Evolutionary conservation across 805 yeast species (phyloP).

Genomic region (Torulaspora quercuum): DNA sequence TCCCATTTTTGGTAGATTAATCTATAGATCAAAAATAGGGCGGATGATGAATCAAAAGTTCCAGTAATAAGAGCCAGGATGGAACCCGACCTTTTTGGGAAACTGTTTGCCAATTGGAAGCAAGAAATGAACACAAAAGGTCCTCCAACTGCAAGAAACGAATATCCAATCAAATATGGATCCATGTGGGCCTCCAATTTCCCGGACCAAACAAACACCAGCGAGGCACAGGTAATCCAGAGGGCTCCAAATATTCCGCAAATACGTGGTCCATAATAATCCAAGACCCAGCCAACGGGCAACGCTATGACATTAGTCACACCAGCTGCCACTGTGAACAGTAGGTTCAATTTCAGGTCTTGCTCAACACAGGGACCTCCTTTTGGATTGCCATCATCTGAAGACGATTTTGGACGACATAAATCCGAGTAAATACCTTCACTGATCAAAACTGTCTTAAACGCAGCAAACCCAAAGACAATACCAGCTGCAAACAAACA

Average conservation of each 20-base stretch:
- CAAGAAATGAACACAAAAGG: conserved; percentile 90
- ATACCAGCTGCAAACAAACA: conserved; percentile 91
- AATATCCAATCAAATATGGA: conserved; percentile 70
- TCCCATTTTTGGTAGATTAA: conserved; percentile 49
- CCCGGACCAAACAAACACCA: conserved; percentile 23
- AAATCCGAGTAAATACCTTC: conserved; percentile 71
- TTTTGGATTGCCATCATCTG: conserved; percentile 2
- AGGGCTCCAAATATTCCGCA: conserved; percentile 73
- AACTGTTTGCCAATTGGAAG: conserved; percentile 84
- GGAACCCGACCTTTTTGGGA: conserved; percentile 78
- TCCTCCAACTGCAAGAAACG: conserved; percentile 80
- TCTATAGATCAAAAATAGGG: conserved; percentile 73
- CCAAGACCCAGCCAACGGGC: conserved; percentile 77
- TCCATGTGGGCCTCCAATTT: conserved; percentile 41
- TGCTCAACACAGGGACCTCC: conserved; percentile 66
- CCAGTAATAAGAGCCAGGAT: conserved; percentile 82
- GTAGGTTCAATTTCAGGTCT: conserved; percentile 73
- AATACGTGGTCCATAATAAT: conserved; percentile 72
- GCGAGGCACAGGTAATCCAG: conserved; percentile 55
- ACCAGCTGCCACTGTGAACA: conserved; percentile 85
- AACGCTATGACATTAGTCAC: conserved; percentile 80
- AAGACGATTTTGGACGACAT: conserved; percentile 43
- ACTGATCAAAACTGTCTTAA: conserved; percentile 72
- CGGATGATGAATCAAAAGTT: conserved; percentile 93
- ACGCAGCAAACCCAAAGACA: conserved; percentile 92